Base-by-base conservation (phyloP, 768 basidiomycete genomes). In the Tylopilus vinaceipallidus region DNA sequence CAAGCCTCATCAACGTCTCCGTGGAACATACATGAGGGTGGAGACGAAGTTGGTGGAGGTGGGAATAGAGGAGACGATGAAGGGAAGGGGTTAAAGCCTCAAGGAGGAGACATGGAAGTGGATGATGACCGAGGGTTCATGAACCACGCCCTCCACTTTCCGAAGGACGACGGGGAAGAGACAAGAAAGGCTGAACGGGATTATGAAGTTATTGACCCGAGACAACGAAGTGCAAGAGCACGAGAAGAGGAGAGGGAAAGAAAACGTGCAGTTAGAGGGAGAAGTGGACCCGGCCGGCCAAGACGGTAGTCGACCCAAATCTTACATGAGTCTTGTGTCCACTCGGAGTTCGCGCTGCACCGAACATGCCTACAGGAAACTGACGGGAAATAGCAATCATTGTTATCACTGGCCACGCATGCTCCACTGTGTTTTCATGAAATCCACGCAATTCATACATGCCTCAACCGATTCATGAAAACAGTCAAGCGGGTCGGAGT, bases 161-260 rank as follows among this genome's bases (percentile, higher is more conserved):
- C 88, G 10, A 91, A 91, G 68, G 89, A 83, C 39, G 81, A 90
- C 56, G 75, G 74, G 20, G 89, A 89, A 59, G 90, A 92, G 68
- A 77, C 75, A 20, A 65, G 66, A 52, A 91, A 91, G 67, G 91
- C 88, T 1, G 86, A 91, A 64, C 70, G 88, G 45, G 91, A 93
- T 49, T 92, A 91, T 60, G 90, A 93, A 69, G 90, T 93, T 23
- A 93, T 93, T 63, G 91, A 93, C 63, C 90, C 91, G 0, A 71
- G 91, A 50, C 78, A 80, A 41, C 70, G 91, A 47, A 77, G 84
- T 37, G 88, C 86, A 20, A 71, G 80, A 41, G 91, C 91, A 22
- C 81, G 75, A 59, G 86, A 91, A 59, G 91, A 93, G 62, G 89
- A 90, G 58, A 73, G 75, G 56, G 86, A 88, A 51, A 73, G 83